Base-by-base conservation (phyloP, 495 filamentous ascomycete genomes). In the Penicillium longicatenatum region DNA sequence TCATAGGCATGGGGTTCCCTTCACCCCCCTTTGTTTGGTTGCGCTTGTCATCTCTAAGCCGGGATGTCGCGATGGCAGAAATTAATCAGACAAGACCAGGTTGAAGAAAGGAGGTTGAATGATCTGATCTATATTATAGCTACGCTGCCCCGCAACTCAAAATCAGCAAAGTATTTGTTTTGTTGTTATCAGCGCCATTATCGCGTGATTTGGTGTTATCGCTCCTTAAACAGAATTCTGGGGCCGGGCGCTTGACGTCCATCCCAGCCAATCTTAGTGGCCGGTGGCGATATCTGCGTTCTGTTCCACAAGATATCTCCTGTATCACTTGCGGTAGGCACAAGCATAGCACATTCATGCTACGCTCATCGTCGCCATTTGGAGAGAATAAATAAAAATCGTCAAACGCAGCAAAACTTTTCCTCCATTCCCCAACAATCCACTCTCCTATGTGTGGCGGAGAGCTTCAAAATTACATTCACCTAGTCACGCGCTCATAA, bases 161-260 rank as follows among this genome's bases (percentile, higher is more conserved):
- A 2, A 14, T 12, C 12, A 12, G 1, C 12, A 14, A 9, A 35
- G 12, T 14, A 12, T 35, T 9, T 12, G n/a, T 33, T 42, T 44
- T 39, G 31, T 44, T 54, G 51, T 54, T 44, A 54, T 54, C 51
- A 20, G 51, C 20, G 51, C 51, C 39, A 54, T 29, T 21, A 54
- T 54, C 7, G 39, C 51, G 51, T 44, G 51, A 54, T 54, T 44
- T 10, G 39, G n/a, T 30, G 5, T 6, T 17, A 30, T 35, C 17
- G 29, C n/a, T 7, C 6, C 14, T 50, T 50, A 16, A 11, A 19
- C 6, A 14, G 4, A 33, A 3, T 10, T 26, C 20, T 6, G 6
- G 26, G n/a, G 30, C 10, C 26, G 26, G 20, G 8, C 17, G 17
- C 30, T 26, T 17, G 35, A 14, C 21, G 24, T 16, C 6, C 6